Evolutionary conservation across 305 asterid genomes (phyloP), one percentile per base, ranked within the genome.

Genomic region (Solanum hybrid): DNA sequence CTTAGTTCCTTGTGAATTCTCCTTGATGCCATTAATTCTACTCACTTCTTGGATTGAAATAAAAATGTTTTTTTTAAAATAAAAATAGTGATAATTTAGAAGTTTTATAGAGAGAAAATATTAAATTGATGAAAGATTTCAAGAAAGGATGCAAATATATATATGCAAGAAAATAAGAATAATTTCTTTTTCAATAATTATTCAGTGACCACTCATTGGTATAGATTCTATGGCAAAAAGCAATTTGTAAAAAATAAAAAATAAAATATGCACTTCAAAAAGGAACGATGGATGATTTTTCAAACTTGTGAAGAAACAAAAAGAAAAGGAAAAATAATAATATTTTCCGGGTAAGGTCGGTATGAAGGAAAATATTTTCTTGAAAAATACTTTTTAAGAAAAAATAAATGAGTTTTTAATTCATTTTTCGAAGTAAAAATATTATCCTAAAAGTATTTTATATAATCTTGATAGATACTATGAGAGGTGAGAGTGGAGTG

Each of bases 221-320:
- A 92, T 87, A 64, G 88, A 92, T 92, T 91, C 93, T 86, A 3
- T 12, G 27, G 90, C 86, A 86, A 77, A 92, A 89, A 73, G 86
- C 80, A 27, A 10, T 36, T 81, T 31, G 6, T 12, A 24, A 10
- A 78, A 8, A 78, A 26, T 13, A 27, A 29, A 73, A 78, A 78
- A 77, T 8, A 34, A 77, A 42, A 8, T 0, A 82, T 15, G 38
- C 72, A 82, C 27, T 82, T 45, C n/a, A 17, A 51, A 51, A 85
- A 85, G 4, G 88, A 19, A 56, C 45, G 88, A 85, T 56, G 8
- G 76, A 32, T 85, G 88, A 31, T 51, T 14, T 79, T 79, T 56
- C 31, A 85, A 66, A 2, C 31, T 86, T 7, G 11, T 19, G 75
- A 31, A 10, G 4, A 29, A n/a, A 84, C 17, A n/a, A 64, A 17